Evolutionary conservation across 805 yeast genomes (phyloP).

Genomic region (Saccharomyces mikatae): DNA sequence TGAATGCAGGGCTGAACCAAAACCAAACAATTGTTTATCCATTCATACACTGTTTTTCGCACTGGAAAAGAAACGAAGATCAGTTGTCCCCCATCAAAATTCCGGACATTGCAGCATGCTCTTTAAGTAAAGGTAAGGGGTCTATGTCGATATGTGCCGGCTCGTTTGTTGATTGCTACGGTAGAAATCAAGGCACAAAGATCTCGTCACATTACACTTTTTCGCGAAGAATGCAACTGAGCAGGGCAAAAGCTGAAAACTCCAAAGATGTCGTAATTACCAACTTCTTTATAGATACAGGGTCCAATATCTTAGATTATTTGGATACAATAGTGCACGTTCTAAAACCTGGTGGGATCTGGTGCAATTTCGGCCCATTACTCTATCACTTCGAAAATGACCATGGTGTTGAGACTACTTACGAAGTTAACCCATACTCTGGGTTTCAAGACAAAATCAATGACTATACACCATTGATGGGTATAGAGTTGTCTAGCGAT

Average conservation of each 20-base stretch:
- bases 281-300: slow-evolving; percentile 51
- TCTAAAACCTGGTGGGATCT: slow-evolving; percentile 37
- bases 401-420: slow-evolving; percentile 22
- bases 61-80: slow-evolving; percentile 34
- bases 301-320: slow-evolving; percentile 47
- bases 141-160: slow-evolving; percentile 61
- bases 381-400: slow-evolving; percentile 59
- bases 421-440: slow-evolving; percentile 15
- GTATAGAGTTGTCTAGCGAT: slow-evolving; percentile 49
- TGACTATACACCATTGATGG: slow-evolving; percentile 28
- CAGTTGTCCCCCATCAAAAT: slow-evolving; percentile 40
- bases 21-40: slow-evolving; percentile 40
- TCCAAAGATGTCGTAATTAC: slow-evolving; percentile 41
- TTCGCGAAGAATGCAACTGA: slow-evolving; percentile 28
- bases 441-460: slow-evolving; percentile 10
- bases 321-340: slow-evolving; percentile 39
- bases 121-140: slow-evolving; percentile 32
- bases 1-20: slow-evolving; percentile 37
- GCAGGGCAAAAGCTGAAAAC: slow-evolving; percentile 31
- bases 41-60: slow-evolving; percentile 41
- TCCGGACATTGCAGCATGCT: slow-evolving; percentile 34
- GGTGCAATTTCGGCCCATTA: slow-evolving; percentile 59
- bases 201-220: slow-evolving; percentile 6
- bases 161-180: slow-evolving; percentile 55
- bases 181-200: slow-evolving; percentile 32